Conservation (phyloP, 441 rosid genomes). For the Syzygium malaccense region DNA sequence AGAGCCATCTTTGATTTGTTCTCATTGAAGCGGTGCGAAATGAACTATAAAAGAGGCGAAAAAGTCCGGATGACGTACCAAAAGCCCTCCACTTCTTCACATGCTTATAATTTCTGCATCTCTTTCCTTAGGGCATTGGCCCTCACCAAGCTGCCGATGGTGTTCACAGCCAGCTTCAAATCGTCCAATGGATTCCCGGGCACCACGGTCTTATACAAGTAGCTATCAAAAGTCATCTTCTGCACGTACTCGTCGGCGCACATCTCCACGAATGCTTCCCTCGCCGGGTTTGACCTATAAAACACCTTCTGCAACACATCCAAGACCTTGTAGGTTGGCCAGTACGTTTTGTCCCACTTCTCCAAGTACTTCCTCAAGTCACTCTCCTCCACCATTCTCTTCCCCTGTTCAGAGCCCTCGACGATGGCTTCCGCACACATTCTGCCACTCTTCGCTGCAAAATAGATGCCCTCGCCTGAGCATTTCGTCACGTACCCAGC, state of each 20-base stretch:
- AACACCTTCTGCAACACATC: constrained; percentile 87
- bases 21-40: not conserved
- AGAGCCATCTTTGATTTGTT: not conserved
- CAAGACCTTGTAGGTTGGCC: constrained; percentile 89
- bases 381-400: constrained; percentile 82
- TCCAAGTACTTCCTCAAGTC: constrained; percentile 89
- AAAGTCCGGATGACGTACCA: not conserved
- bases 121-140: constrained; percentile 87
- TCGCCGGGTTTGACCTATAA: constrained; percentile 81
- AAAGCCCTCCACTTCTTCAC: not conserved
- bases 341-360: constrained; percentile 93
- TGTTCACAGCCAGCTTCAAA: constrained; percentile 79
- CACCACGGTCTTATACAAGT: constrained; percentile 72
- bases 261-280: constrained; percentile 94
- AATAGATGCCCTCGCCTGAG: constrained; percentile 88
- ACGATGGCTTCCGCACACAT: constrained; percentile 92
- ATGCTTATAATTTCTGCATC: constrained; percentile 70
- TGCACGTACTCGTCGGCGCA: constrained; percentile 87
- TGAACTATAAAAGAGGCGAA: not conserved
- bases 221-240: constrained; percentile 94
- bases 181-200: constrained; percentile 87
- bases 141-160: constrained; percentile 91
- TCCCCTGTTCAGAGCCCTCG: constrained; percentile 77
- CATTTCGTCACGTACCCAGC: constrained; percentile 93
- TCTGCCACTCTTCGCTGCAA: constrained; percentile 91